A percentile compares a stretch with the other conserved stretches of the same genome.
These are phyloP conservation scores for Pyrenophora seminiperda DNA, from an alignment of 2,329 filamentous ascomycete genomes.

Conservation along the genomic window DNA sequence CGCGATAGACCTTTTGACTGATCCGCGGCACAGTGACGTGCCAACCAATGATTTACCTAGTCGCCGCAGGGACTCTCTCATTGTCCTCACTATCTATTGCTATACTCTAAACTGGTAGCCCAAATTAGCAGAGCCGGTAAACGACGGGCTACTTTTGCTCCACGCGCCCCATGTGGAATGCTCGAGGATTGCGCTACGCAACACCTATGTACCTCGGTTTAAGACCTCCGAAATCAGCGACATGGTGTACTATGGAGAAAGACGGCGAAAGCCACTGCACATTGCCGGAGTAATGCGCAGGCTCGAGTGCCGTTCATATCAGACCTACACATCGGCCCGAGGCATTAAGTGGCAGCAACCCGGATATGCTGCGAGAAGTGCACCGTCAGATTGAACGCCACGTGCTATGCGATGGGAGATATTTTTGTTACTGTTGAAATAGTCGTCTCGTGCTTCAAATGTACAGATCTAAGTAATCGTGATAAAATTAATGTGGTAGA, in stretches of 20 bases:
- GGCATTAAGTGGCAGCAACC: not conserved
- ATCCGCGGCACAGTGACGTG: slow-evolving; percentile 1
- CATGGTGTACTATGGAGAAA: not conserved
- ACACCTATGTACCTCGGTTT: not conserved
- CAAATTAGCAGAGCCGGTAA: not conserved
- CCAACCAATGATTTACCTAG: slow-evolving; percentile 1
- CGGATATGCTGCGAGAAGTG: not conserved
- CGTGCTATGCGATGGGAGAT: not conserved
- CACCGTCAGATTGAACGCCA: not conserved
- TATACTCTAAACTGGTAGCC: not conserved
- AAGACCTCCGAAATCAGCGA: not conserved
- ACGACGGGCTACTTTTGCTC: not conserved
- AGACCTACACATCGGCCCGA: not conserved
- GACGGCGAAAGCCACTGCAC: not conserved
- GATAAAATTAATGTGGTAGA: not conserved
- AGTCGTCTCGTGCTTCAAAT: not conserved
- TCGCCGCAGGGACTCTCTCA: slow-evolving; percentile 1
- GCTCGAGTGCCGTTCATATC: not conserved
- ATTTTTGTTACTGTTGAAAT: not conserved
- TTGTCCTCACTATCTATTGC: not conserved
- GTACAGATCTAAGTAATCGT: not conserved
- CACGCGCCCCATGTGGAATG: not conserved
- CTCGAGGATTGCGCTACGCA: not conserved
- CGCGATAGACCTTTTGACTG: slow-evolving; percentile 9
- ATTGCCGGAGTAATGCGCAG: not conserved